These are phyloP conservation scores for Chernovozyma sophiae-reginae DNA, from an alignment of 1,139 yeast species.

Conservation along the genomic window DNA sequence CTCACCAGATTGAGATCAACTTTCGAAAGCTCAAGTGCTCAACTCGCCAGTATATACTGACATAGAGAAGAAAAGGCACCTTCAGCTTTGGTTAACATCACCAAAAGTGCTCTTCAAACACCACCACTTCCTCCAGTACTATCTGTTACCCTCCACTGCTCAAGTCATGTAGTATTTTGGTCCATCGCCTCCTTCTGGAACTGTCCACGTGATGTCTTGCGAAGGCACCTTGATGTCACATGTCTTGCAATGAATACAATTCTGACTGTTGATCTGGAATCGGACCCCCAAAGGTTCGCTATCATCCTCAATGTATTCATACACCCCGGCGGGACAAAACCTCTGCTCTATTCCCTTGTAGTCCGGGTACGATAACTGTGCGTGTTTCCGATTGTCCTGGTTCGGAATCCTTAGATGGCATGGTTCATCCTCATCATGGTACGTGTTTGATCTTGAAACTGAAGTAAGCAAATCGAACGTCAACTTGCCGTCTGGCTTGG, in stretches of 20 bases:
- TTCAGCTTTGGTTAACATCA: too few relatives aligned
- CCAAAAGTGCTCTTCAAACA: too few relatives aligned
- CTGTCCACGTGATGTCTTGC: conserved; percentile 91
- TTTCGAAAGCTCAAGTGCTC: too few relatives aligned
- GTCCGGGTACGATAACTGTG: conserved; percentile 63
- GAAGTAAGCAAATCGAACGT: conserved; percentile 90
- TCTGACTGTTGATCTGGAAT: conserved; percentile 91
- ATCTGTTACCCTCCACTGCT: too few relatives aligned
- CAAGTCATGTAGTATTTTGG: conserved; percentile 88
- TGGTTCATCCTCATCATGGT: conserved; percentile 90
- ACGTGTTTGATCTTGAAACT: conserved; percentile 93
- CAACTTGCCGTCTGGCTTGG: conserved; percentile 88
- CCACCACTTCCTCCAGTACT: too few relatives aligned
- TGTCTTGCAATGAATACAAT: conserved; percentile 96
- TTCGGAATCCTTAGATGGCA: conserved; percentile 80
- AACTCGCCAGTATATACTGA: too few relatives aligned
- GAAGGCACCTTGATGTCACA: conserved; percentile 96
- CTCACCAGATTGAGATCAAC: too few relatives aligned
- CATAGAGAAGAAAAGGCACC: too few relatives aligned
- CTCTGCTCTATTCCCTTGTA: conserved; percentile 84
- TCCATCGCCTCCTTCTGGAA: conserved; percentile 98
- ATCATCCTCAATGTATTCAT: conserved; percentile 80
- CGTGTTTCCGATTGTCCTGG: conserved; percentile 67
- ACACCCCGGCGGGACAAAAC: conserved; percentile 98
- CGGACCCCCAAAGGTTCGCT: conserved; percentile 58